Evolutionary conservation across 2,329 filamentous ascomycete genomes (phyloP).

Genomic region (Arachnomyces sp.): DNA sequence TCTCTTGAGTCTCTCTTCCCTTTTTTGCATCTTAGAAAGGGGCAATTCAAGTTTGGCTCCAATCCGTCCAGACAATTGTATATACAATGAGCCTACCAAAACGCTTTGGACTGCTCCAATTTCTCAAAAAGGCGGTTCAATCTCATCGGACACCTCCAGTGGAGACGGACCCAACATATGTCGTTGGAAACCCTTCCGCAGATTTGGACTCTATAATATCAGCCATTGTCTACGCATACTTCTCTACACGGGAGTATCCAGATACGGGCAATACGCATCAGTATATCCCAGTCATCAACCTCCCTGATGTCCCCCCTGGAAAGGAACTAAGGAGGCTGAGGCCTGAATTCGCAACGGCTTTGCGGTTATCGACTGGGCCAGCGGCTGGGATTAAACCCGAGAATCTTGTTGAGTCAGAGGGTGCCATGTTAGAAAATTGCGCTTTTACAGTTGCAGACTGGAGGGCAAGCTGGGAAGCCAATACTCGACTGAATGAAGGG

Average conservation of each 20-base stretch:
- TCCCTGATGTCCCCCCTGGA: constrained; percentile 38
- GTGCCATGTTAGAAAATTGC: constrained; percentile 23
- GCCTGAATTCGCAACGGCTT: constrained; percentile 51
- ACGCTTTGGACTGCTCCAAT: constrained; percentile 24
- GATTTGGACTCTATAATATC: constrained; percentile 58
- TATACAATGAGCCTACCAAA: constrained; percentile 11
- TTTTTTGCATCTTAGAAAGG: background rate
- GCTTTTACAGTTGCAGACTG: constrained; percentile 36
- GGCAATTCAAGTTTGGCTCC: too few species aligned
- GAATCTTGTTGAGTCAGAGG: constrained; percentile 18
- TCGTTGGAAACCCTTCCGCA: constrained; percentile 38
- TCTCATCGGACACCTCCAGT: constrained; percentile 16
- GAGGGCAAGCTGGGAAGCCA: constrained; percentile 15
- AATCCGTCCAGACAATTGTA: background rate
- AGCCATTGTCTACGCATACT: constrained; percentile 54
- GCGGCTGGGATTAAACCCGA: constrained; percentile 15
- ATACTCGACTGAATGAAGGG: background rate
- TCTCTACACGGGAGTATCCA: constrained; percentile 22
- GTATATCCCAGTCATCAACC: constrained; percentile 52
- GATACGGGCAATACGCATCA: constrained; percentile 17
- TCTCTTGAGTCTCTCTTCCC: background rate
- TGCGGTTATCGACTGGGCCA: constrained; percentile 41
- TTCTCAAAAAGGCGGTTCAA: constrained; percentile 27
- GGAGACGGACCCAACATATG: constrained; percentile 26
- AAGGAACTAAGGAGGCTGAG: constrained; percentile 45